Evolutionary conservation across 2,329 filamentous ascomycete species (phyloP), one percentile per base, ranked within the genome.

Genomic region (Pestalotiopsis sp.): DNA sequence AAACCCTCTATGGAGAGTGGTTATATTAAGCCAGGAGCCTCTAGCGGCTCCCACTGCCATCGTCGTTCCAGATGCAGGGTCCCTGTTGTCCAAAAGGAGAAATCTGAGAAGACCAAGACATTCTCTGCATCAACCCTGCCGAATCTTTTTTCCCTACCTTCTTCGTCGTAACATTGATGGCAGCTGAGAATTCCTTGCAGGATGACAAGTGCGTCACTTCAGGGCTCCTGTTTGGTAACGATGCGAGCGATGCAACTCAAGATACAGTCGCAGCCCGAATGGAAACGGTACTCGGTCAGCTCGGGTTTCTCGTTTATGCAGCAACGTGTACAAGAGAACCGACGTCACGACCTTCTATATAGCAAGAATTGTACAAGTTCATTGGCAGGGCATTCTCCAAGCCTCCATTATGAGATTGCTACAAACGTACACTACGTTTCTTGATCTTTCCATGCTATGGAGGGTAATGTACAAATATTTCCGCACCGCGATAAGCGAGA

Each of bases 281-380:
- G 36, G 59, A 62, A 62, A 62, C 59, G 59, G 59, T 62, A 62
- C 27, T 62, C 59, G 59, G 59, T 62, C 59, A 27, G 59, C 31
- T 62, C 59, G 36, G 59, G 31, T 17, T 62, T 38, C 17, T 4
- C 12, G 20, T 27, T 14, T n/a, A 23, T 59, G 57, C 23, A 27
- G 23, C 27, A 13, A 12, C 14, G 23, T 12, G 57, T 17, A 23
- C 45, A 59, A 27, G 14, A 62, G 20, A 31, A 38, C 41, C 59
- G 59, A 62, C 36, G 31, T 62, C 31, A 62, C 59, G 45, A 52
- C 45, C 20, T 20, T 52, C 31, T 36, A 36, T 9, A 36, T 36
- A 36, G 7, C 31, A 36, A 36, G 31, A 36, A 9, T 11, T 11
- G 5, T 9, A 2, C 17, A 52, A 23, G 9, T 17, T 20, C 14